Base-by-base conservation (phyloP, 78 protist genomes). In the Dictyostelium discoideum region DNA sequence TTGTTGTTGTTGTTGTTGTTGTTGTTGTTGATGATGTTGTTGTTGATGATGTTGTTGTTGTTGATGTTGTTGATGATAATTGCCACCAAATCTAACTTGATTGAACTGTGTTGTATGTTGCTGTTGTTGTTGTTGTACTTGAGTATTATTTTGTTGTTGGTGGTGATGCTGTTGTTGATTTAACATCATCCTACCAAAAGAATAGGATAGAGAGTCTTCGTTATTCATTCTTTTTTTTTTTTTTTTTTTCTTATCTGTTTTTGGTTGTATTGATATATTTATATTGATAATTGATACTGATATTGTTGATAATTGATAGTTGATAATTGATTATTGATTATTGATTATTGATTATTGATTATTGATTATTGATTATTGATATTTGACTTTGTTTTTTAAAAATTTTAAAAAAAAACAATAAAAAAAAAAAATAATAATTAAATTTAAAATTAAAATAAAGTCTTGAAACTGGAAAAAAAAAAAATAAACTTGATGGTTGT, bases 1-100 rank as follows among this genome's bases (percentile, higher is more conserved):
- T 11, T 74, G 37, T 9, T 42, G 85, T 24, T 80, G 85, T 50
- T 80, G 69, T 44, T 80, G 69, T 42, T 80, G 85, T 80, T n/a
- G 26, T 48, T 9, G 37, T 46, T 79, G 85, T n/a, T 79, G 85
- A 13, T 14, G 65, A 2, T 46, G 65, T 48, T 79, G 65, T 8
- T 79, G 65, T 46, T 9, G 65, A 24, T 18, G 42, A 18, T 46
- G 67, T 46, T 79, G 65, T 22, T 46, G 69, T 5, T 79, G 85
- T 40, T 76, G 82, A 40, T 39, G 20, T 6, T 32, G 37, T 32
- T 10, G 83, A 18, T 24, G 69, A 60, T 60, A 60, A 60, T 60
- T 60, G 20, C 69, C 65, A 16, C 65, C 24, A 20, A 60, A 73
- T 73, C 79, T 14, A 32, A 29, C 79, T 32, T 73, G 32, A 5